Conservation (phyloP, 495 filamentous ascomycete genomes). For the Lasiosphaeria miniovina region DNA sequence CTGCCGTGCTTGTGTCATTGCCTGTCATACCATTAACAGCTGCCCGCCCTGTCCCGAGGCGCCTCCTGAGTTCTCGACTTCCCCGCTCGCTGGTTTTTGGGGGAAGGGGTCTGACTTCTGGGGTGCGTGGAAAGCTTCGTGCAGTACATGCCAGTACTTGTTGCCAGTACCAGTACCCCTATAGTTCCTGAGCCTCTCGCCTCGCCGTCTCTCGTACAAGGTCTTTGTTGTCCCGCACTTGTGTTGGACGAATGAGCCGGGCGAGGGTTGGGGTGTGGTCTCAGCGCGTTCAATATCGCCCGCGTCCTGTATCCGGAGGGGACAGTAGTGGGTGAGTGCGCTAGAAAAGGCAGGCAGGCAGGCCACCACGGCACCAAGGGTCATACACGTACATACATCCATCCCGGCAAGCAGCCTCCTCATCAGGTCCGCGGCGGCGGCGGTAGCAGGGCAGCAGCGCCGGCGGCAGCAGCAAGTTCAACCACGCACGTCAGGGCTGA, state of each 20-base stretch:
- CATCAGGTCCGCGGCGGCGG: background rate
- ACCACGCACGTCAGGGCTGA: constrained; percentile 14
- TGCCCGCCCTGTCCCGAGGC: background rate
- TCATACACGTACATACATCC: background rate
- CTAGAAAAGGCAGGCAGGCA: background rate
- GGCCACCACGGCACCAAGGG: background rate
- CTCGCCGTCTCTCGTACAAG: background rate
- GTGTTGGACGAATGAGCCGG: background rate
- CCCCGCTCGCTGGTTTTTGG: constrained; percentile 5
- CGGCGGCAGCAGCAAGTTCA: background rate
- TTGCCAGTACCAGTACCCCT: background rate
- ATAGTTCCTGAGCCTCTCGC: background rate
- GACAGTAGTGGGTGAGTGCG: background rate
- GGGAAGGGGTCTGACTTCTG: background rate
- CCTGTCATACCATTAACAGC: constrained; percentile 11
- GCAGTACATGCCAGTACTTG: too few species aligned
- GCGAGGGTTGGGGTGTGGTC: background rate
- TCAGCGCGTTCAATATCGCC: too few species aligned
- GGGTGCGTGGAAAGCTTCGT: too few species aligned
- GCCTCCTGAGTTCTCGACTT: background rate
- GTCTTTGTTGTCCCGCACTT: background rate
- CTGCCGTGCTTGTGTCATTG: constrained; percentile 26
- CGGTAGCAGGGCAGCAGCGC: too few species aligned
- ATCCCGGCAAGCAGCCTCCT: background rate
- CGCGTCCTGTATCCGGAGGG: background rate